phyloP scores from a whole-genome alignment of 2,329 filamentous ascomycete genomes.

The Cladobotryum mycophilum region DNA sequence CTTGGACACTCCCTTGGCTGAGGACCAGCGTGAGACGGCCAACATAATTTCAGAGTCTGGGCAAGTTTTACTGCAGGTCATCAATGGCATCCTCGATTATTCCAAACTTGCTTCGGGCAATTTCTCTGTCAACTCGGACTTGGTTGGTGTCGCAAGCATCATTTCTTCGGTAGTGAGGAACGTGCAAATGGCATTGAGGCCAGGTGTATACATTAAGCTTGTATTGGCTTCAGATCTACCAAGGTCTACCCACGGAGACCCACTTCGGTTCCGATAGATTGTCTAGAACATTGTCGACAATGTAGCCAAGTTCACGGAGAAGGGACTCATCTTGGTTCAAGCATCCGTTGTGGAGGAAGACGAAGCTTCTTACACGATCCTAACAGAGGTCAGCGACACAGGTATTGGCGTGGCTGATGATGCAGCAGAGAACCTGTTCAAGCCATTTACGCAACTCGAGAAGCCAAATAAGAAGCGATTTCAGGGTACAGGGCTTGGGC shows the following conservation, averaged over 20 bases:
- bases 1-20: slow-evolving; percentile 44
- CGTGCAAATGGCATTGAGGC: slow-evolving; percentile 39
- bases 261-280: slow-evolving; percentile 54
- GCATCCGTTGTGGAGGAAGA: slow-evolving; percentile 36
- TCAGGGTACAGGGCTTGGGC: slow-evolving; percentile 50
- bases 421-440: slow-evolving; percentile 43
- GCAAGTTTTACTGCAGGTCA: slow-evolving; percentile 51
- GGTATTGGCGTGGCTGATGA: slow-evolving; percentile 46
- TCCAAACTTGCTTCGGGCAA: slow-evolving; percentile 56
- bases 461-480: slow-evolving; percentile 46
- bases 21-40: slow-evolving; percentile 50
- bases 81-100: slow-evolving; percentile 63
- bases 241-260: slow-evolving; percentile 46
- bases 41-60: slow-evolving; percentile 55
- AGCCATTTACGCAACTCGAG: slow-evolving; percentile 50
- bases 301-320: slow-evolving; percentile 56
- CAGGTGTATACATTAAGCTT: slow-evolving; percentile 40
- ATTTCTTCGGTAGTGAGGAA: slow-evolving; percentile 44
- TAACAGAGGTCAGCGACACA: slow-evolving; percentile 46
- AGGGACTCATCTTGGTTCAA: slow-evolving; percentile 43
- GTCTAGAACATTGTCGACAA: slow-evolving; percentile 57
- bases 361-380: slow-evolving; percentile 37
- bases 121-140: slow-evolving; percentile 49
- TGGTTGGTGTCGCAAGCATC: slow-evolving; percentile 41
- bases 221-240: slow-evolving; percentile 42